phyloP scores from a whole-genome alignment of 2,329 filamentous ascomycete species.

The Tolypocladium tundrense region DNA sequence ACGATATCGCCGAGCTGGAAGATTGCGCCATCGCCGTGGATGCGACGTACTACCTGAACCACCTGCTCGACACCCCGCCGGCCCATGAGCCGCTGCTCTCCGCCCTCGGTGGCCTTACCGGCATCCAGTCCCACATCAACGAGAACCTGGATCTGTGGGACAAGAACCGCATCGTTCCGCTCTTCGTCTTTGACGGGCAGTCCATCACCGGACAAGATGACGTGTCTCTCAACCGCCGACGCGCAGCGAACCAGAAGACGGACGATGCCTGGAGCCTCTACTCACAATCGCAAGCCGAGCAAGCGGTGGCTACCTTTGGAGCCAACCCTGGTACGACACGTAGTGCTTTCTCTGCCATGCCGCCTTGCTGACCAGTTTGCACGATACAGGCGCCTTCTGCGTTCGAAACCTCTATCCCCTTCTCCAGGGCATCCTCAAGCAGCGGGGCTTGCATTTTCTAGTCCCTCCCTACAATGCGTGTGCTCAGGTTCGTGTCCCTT shows the following conservation, averaged over 20 bases:
- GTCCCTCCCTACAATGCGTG: slow-evolving; percentile 82
- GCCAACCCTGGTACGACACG: slow-evolving; percentile 51
- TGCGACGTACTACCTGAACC: slow-evolving; percentile 78
- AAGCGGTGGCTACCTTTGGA: slow-evolving; percentile 81
- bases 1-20: slow-evolving; percentile 60
- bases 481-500: slow-evolving; percentile 57
- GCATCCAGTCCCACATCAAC: slow-evolving; percentile 65
- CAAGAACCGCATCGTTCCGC: slow-evolving; percentile 58
- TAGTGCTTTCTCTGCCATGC: neutral
- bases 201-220: slow-evolving; percentile 68
- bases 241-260: slow-evolving; percentile 58
- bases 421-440: slow-evolving; percentile 63
- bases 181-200: slow-evolving; percentile 90
- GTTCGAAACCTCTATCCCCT: slow-evolving; percentile 66
- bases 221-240: slow-evolving; percentile 52
- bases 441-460: slow-evolving; percentile 61
- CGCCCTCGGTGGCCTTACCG: slow-evolving; percentile 80
- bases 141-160: slow-evolving; percentile 66
- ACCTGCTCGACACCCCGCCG: slow-evolving; percentile 59
- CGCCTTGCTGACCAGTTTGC: neutral
- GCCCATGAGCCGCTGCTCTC: slow-evolving; percentile 80
- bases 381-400: slow-evolving; percentile 54
- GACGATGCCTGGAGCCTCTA: slow-evolving; percentile 82
- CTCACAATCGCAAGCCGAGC: slow-evolving; percentile 65
- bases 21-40: slow-evolving; percentile 74